Base-by-base conservation (phyloP, 169 alveolate genomes). In the Babesia ovata region DNA sequence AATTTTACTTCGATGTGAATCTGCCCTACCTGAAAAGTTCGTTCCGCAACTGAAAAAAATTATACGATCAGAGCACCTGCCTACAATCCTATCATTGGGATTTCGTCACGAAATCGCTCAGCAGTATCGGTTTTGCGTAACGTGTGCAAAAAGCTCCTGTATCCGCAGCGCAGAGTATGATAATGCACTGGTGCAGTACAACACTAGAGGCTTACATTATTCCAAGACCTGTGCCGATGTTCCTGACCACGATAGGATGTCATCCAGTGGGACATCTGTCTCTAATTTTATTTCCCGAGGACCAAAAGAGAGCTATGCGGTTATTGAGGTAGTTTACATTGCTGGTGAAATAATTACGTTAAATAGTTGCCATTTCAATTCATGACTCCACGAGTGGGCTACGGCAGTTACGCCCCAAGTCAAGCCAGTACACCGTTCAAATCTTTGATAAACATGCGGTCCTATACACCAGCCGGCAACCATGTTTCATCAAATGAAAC, bases 1-100 rank as follows among this genome's bases (percentile, higher is more conserved):
- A 17, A 28, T 67, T 67, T 14, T 67, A 67, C 65, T 67, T 53
- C 24, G 76, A 67, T n/a, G 66, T 67, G 39, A 67, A 67, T 21
- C 60, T 67, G 3, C 44, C 49, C 9, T 67, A 67, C 22, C 14
- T 67, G 16, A 67, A 67, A 24, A n/a, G 76, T 67, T 53, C 10
- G 76, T 53, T 10, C 1, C 10, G 1, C 2, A 10, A 2, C 11
- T 11, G 17, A 1, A 2, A 9, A 11, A 9, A 33, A 8, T 0
- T 8, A 28, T 2, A 67, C 0, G 53, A 6, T 29, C 24, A 67
- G 76, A 36, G 9, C 52, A 19, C 48, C 65, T 67, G 11, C 76
- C 76, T n/a, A 67, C 52, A 33, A 12, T 52, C 0, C 19, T 67
- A 0, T 0, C 56, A 0, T n/a, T 8, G n/a, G 76, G 67, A n/a